A percentile compares a stretch with the other conserved stretches of the same genome.
phyloP scores from a whole-genome alignment of 2,329 filamentous ascomycete species.

The Domatiomyces globalis region DNA sequence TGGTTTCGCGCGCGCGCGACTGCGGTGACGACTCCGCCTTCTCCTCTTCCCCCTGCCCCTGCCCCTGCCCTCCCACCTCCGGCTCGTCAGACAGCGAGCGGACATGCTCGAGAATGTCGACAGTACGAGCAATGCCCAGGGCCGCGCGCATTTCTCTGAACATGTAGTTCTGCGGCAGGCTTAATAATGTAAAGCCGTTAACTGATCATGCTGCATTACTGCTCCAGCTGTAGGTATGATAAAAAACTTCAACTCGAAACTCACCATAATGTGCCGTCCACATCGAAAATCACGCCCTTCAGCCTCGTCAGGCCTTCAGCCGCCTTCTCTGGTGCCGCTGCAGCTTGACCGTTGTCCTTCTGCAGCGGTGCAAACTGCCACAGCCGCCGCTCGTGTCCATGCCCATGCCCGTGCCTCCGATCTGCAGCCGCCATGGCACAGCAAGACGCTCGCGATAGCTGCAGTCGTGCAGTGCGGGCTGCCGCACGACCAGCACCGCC shows the following conservation, averaged over 20 bases:
- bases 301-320: conserved; percentile 26
- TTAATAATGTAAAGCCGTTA: conserved; percentile 26
- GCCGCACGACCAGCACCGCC: not conserved
- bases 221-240: not conserved
- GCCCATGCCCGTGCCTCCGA: no score
- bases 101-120: conserved; percentile 84
- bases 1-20: conserved; percentile 49
- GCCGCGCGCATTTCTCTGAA: conserved; percentile 69
- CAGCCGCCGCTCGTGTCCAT: no score
- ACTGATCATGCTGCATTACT: no score
- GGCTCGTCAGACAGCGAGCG: conserved; percentile 50
- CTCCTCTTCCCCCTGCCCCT: no score
- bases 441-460: conserved; percentile 1
- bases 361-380: conserved; percentile 14
- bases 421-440: no score
- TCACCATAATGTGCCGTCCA: conserved; percentile 88
- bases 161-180: conserved; percentile 90
- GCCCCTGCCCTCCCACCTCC: no score
- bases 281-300: conserved; percentile 65
- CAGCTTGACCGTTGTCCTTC: not conserved
- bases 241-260: conserved; percentile 22
- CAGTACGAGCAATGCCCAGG: conserved; percentile 54
- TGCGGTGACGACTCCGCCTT: conserved; percentile 11
- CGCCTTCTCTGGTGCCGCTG: no score
- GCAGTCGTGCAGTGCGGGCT: not conserved